Conservation (phyloP, 768 basidiomycete genomes). For the Amanita jacksonii region DNA sequence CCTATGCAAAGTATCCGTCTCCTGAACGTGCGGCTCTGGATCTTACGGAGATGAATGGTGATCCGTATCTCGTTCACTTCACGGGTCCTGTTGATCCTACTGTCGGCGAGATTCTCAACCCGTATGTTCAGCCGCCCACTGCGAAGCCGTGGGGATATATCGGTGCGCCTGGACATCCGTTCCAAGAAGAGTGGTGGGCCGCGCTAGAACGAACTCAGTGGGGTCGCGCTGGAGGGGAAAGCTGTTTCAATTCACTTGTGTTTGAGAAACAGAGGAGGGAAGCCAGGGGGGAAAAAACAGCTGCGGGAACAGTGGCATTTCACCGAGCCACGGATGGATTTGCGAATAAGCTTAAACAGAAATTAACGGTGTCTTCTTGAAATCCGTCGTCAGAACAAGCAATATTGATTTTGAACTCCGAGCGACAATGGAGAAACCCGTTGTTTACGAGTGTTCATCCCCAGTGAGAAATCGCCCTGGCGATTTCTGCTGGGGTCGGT, state of each 20-base stretch:
- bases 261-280: background rate
- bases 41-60: constrained; percentile 25
- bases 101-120: constrained; percentile 36
- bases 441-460: too few species aligned
- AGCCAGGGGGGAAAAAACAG: background rate
- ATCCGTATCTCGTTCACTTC: constrained; percentile 45
- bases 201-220: constrained; percentile 33
- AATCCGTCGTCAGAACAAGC: background rate
- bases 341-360: background rate
- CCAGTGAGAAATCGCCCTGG: too few species aligned
- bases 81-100: constrained; percentile 44
- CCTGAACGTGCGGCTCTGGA: constrained; percentile 24
- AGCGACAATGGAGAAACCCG: too few species aligned
- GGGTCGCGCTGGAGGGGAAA: constrained; percentile 18
- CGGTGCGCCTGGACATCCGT: constrained; percentile 43
- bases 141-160: constrained; percentile 53
- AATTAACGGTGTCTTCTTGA: background rate
- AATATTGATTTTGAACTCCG: too few species aligned
- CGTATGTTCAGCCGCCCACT: constrained; percentile 41
- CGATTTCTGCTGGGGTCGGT: too few species aligned
- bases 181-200: constrained; percentile 36
- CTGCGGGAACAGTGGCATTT: background rate
- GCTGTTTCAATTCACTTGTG: background rate
- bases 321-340: background rate
- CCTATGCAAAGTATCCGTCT: constrained; percentile 31